Percentiles rank a stretch among this genome's conserved stretches.
phyloP scores from a whole-genome alignment of 108 stramenopile species.

The Aurantiochytrium sp. region DNA sequence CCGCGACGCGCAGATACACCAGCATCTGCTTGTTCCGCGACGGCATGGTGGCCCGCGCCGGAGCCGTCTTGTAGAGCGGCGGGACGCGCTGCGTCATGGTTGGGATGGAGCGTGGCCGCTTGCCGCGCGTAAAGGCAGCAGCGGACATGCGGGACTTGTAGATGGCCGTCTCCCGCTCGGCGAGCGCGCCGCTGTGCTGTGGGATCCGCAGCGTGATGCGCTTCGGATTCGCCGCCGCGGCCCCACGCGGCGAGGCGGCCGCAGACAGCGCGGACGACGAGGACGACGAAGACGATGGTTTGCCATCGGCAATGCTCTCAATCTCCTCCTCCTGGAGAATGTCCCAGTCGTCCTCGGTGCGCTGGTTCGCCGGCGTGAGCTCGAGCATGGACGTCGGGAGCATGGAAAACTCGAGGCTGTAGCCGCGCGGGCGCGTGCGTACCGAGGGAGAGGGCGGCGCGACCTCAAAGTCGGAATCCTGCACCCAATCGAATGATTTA shows the following conservation, averaged over 20 bases:
- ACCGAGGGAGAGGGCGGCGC: not conserved
- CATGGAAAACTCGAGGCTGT: conserved; percentile 15
- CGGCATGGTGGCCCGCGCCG: conserved; percentile 12
- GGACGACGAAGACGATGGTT: not conserved
- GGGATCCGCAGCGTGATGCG: not conserved
- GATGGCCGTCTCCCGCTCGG: not conserved
- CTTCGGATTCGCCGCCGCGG: not conserved
- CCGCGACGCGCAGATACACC: not conserved
- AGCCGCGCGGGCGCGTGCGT: not conserved
- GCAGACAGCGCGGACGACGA: not conserved
- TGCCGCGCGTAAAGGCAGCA: not conserved
- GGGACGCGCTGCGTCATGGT: not conserved
- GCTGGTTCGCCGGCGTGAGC: not conserved
- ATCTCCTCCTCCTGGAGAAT: not conserved
- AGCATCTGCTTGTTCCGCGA: not conserved
- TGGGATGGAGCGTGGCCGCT: not conserved
- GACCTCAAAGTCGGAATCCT: not conserved
- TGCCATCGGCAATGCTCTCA: not conserved
- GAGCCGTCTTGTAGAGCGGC: not conserved
- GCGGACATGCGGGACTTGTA: not conserved
- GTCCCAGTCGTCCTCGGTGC: not conserved
- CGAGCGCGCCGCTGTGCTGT: not conserved
- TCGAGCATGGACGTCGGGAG: conserved; percentile 1
- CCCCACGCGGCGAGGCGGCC: not conserved
- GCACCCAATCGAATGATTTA: not conserved